Conservation (phyloP, 2,329 filamentous ascomycete species). For the Trichoderma endophyticum region DNA sequence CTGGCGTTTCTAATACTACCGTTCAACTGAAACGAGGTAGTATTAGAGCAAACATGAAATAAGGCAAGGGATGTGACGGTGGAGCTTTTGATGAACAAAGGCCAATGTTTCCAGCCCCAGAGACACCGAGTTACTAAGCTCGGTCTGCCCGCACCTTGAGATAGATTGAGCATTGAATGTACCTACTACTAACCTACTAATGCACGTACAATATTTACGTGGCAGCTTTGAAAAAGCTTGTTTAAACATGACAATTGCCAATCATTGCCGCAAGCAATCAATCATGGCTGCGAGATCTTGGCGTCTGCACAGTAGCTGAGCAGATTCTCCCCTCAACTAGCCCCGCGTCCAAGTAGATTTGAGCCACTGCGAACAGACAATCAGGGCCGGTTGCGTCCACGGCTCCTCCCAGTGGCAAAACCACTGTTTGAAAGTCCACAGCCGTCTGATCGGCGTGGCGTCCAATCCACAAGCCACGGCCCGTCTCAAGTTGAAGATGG, state of each 20-base stretch:
- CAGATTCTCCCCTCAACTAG: not conserved
- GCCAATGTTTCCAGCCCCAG: not conserved
- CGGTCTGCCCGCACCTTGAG: not conserved
- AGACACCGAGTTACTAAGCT: not conserved
- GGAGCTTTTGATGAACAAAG: not conserved
- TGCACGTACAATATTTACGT: not conserved
- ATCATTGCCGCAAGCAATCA: not conserved
- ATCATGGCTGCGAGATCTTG: not conserved
- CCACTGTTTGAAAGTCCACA: not conserved
- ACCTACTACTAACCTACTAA: not conserved
- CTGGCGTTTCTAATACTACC: not conserved
- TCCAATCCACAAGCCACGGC: slow-evolving; percentile 1
- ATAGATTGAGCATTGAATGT: not conserved
- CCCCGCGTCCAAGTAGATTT: not conserved
- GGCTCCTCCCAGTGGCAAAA: not conserved
- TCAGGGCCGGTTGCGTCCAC: slow-evolving; percentile 7
- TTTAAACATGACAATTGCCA: not conserved
- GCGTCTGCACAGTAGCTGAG: not conserved
- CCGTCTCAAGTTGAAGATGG: not conserved
- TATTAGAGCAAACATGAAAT: not conserved
- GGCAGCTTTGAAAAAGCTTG: not conserved
- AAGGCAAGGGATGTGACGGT: not conserved
- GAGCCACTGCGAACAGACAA: not conserved
- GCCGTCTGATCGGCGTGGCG: slow-evolving; percentile 1
- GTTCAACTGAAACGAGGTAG: not conserved